A percentile compares a stretch with the other conserved stretches of the same genome.
These are phyloP conservation scores for Phaeophleospora eucalypticola DNA, from an alignment of 2,329 filamentous ascomycete species.

Conservation along the genomic window DNA sequence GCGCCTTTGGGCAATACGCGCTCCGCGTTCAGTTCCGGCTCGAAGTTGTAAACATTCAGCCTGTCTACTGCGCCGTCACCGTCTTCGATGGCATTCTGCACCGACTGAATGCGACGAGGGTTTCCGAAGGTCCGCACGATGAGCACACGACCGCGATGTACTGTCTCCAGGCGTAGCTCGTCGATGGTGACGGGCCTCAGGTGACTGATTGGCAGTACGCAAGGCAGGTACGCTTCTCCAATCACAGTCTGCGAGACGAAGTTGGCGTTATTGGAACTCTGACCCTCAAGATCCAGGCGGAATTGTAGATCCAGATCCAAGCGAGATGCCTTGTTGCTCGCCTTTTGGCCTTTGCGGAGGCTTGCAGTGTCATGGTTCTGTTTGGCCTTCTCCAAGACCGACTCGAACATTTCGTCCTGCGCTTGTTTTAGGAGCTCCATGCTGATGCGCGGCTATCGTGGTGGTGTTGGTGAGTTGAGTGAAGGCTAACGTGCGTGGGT, in stretches of 20 bases:
- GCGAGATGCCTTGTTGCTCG: not conserved
- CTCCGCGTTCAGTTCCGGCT: constrained; percentile 1
- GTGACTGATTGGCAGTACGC: constrained; percentile 9
- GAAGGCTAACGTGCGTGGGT: no score
- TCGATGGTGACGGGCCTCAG: constrained; percentile 18
- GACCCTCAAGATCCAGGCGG: no score
- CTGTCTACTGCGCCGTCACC: constrained; percentile 35
- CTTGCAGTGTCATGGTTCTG: not conserved
- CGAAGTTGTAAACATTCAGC: constrained; percentile 18
- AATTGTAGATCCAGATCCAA: constrained; percentile 1
- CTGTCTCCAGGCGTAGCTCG: constrained; percentile 22
- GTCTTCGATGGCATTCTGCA: constrained; percentile 32
- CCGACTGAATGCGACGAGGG: constrained; percentile 4
- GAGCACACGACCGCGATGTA: constrained; percentile 20
- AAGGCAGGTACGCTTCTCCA: constrained; percentile 22
- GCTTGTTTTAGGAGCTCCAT: no score
- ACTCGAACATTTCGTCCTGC: not conserved
- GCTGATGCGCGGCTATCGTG: no score
- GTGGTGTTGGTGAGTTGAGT: no score
- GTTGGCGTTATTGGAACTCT: not conserved
- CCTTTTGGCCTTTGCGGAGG: not conserved
- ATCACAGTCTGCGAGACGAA: constrained; percentile 8
- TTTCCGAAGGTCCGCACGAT: constrained; percentile 20
- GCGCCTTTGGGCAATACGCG: constrained; percentile 11
- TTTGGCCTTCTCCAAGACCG: not conserved